Percentiles rank a stretch among this genome's conserved stretches.
These are phyloP conservation scores for Erodium trifolium DNA, from an alignment of 441 rosid species.

Conservation along the genomic window DNA sequence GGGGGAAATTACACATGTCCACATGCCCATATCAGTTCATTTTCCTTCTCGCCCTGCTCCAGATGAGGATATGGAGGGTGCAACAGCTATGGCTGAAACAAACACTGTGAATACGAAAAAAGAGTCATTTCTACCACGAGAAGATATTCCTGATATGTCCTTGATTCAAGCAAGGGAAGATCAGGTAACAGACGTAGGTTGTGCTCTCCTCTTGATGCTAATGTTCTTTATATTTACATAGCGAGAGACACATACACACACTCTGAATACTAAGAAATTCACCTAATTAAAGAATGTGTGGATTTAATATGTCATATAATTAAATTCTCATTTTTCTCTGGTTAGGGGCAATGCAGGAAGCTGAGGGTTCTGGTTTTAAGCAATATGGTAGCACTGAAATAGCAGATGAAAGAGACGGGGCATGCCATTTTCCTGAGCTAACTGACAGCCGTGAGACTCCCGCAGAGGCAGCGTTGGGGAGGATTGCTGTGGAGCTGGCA, in stretches of 20 bases:
- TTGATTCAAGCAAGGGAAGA: constrained; percentile 45
- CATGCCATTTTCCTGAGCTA: constrained; percentile 17
- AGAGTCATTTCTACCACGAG: constrained; percentile 31
- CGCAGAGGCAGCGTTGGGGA: constrained; percentile 26
- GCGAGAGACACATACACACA: background rate
- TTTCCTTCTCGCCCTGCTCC: constrained; percentile 18
- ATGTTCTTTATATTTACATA: constrained; percentile 12
- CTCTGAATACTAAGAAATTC: constrained; percentile 18
- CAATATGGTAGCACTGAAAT: constrained; percentile 30
- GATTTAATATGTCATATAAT: constrained; percentile 42
- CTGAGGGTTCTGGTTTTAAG: constrained; percentile 45
- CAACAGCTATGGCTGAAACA: constrained; percentile 25
- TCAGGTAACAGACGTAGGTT: constrained; percentile 89
- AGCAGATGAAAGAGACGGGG: constrained; percentile 26
- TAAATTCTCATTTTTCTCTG: constrained; percentile 75
- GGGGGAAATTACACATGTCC: constrained; percentile 31
- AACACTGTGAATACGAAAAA: constrained; percentile 27
- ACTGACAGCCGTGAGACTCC: constrained; percentile 24
- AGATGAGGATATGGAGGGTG: constrained; percentile 24
- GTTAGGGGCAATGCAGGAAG: constrained; percentile 97
- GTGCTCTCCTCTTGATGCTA: constrained; percentile 46
- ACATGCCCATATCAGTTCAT: constrained; percentile 18
- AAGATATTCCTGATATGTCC: constrained; percentile 39
- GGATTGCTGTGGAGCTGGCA: constrained; percentile 21
- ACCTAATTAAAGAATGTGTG: constrained; percentile 22